Percentiles rank a stretch among this genome's conserved stretches.
phyloP scores from a whole-genome alignment of 345 rosid genomes.

The Clausena lansium region DNA sequence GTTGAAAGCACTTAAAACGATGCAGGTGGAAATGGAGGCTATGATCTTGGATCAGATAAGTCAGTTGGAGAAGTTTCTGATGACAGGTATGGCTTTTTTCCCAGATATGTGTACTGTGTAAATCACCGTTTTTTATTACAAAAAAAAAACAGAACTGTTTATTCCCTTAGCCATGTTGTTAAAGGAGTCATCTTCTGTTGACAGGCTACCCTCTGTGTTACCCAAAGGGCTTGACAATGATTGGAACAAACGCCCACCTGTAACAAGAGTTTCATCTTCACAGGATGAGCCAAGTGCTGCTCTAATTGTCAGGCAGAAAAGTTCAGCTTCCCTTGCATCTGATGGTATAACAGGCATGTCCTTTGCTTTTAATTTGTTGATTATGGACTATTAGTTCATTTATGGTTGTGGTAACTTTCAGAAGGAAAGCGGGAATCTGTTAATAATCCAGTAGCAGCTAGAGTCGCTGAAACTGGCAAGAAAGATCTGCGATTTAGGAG shows the following conservation, averaged over 20 bases:
- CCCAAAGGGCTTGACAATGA: constrained; percentile 48
- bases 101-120: background rate
- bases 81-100: constrained; percentile 38
- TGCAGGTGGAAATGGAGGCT: constrained; percentile 41
- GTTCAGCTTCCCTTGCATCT: constrained; percentile 28
- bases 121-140: background rate
- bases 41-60: constrained; percentile 34
- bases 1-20: constrained; percentile 11
- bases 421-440: constrained; percentile 30
- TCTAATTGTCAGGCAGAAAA: constrained; percentile 34
- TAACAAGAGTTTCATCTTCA: constrained; percentile 41
- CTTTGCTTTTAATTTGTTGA: background rate
- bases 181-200: background rate
- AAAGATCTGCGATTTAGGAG: constrained; percentile 45
- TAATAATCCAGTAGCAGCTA: constrained; percentile 19
- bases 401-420: constrained; percentile 16
- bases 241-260: constrained; percentile 37
- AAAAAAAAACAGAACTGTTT: background rate
- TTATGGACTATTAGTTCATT: background rate
- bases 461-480: constrained; percentile 31
- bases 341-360: constrained; percentile 35
- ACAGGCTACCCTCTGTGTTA: constrained; percentile 32
- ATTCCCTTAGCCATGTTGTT: background rate
- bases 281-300: constrained; percentile 49
- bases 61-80: constrained; percentile 39